Evolutionary conservation across 495 filamentous ascomycete species (phyloP).

Genomic region (Penicillium ucsense): DNA sequence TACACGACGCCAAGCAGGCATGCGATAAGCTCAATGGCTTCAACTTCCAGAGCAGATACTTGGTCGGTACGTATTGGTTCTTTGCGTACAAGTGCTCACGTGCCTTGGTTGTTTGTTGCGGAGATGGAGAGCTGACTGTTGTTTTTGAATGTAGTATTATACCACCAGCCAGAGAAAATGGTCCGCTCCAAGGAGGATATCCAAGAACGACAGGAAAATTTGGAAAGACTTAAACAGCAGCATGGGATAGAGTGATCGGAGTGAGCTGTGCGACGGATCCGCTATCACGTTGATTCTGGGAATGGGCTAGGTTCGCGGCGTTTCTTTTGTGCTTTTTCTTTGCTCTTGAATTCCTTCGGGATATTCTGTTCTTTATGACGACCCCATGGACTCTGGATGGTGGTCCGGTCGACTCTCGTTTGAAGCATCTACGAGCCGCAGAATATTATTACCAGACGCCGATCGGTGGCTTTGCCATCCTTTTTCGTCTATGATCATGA

Average conservation of each 20-base stretch:
- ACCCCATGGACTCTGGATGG: constrained; percentile 3
- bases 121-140: constrained; percentile 3
- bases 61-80: constrained; percentile 66
- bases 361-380: constrained; percentile 10
- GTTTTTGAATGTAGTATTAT: constrained; percentile 56
- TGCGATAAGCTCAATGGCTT: constrained; percentile 99
- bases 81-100: no score
- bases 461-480: constrained; percentile 4
- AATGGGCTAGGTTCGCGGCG: constrained; percentile 38
- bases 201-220: constrained; percentile 84
- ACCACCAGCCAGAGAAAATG: constrained; percentile 99
- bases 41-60: constrained; percentile 99
- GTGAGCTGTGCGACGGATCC: constrained; percentile 23
- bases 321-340: constrained; percentile 22
- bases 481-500: constrained; percentile 1
- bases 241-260: constrained; percentile 90
- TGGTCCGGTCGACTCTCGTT: constrained; percentile 3
- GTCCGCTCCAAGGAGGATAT: constrained; percentile 85
- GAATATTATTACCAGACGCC: constrained; percentile 8
- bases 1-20: constrained; percentile 96
- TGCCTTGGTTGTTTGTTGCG: no score
- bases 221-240: constrained; percentile 95
- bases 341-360: constrained; percentile 8
- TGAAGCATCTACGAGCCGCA: constrained; percentile 1
- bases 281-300: constrained; percentile 24